Evolutionary conservation across 2,329 filamentous ascomycete species (phyloP).

Genomic region (Capronia coronata): DNA sequence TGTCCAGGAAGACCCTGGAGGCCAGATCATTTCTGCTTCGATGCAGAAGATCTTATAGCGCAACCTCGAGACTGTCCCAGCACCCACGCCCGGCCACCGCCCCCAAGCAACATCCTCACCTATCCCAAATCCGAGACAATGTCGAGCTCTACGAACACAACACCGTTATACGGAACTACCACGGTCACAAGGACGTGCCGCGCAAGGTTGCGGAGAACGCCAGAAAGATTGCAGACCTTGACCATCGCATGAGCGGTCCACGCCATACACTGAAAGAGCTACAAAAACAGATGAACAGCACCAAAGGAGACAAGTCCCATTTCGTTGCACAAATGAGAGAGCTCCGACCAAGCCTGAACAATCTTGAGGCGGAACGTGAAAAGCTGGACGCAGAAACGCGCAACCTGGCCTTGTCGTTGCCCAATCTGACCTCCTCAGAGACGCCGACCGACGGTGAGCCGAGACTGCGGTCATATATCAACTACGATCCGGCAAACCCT

Average conservation of each 20-base stretch:
- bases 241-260: slow-evolving; percentile 37
- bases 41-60: slow-evolving; percentile 20
- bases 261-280: slow-evolving; percentile 41
- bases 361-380: slow-evolving; percentile 32
- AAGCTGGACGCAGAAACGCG: slow-evolving; percentile 23
- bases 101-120: slow-evolving; percentile 71
- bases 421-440: slow-evolving; percentile 72
- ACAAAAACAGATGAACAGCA: slow-evolving; percentile 38
- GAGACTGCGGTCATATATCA: slow-evolving; percentile 62
- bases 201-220: slow-evolving; percentile 44
- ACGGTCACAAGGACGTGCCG: slow-evolving; percentile 45
- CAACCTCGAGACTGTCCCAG: slow-evolving; percentile 4
- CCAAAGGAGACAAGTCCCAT: slow-evolving; percentile 29
- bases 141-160: slow-evolving; percentile 74
- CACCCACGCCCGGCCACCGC: slow-evolving; percentile 58
- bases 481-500: slow-evolving; percentile 52
- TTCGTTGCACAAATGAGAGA: slow-evolving; percentile 19
- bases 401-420: slow-evolving; percentile 66
- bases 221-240: slow-evolving; percentile 35
- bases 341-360: slow-evolving; percentile 26
- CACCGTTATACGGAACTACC: slow-evolving; percentile 80
- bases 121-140: slow-evolving; percentile 85
- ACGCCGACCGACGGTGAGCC: slow-evolving; percentile 61
- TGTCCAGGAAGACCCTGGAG: slow-evolving; percentile 11
- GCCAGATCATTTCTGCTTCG: slow-evolving; percentile 17